Evolutionary conservation across 1,284 basidiomycete genomes (phyloP), one percentile per base, ranked within the genome.

Genomic region (Wallemia mellicola): DNA sequence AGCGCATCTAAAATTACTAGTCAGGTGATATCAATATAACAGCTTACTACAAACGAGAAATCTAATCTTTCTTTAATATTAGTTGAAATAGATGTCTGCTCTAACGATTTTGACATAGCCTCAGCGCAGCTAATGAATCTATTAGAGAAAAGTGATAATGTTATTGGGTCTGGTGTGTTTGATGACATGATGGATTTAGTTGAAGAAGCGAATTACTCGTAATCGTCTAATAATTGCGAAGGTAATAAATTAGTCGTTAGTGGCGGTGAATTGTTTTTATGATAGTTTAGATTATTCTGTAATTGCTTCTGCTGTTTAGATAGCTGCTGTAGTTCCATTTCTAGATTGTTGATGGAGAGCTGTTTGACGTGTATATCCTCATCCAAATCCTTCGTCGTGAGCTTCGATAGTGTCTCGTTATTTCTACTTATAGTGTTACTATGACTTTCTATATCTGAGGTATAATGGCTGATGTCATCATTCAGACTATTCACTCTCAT

Each of bases 121-220:
- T 92, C 85, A 2, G 86, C 86, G 27, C 88, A 82, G 66, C 81
- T 81, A 83, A 88, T 88, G 73, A 88, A 89, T 60, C 87, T 80
- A 67, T 91, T 88, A 25, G 85, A 84, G 65, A 91, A 91, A 27
- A 92, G 76, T 0, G 86, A 87, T 60, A 92, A 75, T 32, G 89
- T 71, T 64, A 92, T 87, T 1, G 86, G 85, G 68, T 92, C 87
- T 7, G 85, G 80, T 57, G 65, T 30, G 28, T 30, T 60, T 55
- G 59, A 48, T 48, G n/a, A 11, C 38, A 48, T 15, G 3, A 48
- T 48, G 38, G 5, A 48, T 15, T 48, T 17, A 7, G 17, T 30
- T 30, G 9, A 30, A n/a, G n/a, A n/a, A n/a, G n/a, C n/a, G 30
- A 32, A 19, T 19, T 48, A 48, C 3, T 48, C 38, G n/a, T 48